phyloP scores from a whole-genome alignment of 2,329 filamentous ascomycete species.

The Xylaria sp. region DNA sequence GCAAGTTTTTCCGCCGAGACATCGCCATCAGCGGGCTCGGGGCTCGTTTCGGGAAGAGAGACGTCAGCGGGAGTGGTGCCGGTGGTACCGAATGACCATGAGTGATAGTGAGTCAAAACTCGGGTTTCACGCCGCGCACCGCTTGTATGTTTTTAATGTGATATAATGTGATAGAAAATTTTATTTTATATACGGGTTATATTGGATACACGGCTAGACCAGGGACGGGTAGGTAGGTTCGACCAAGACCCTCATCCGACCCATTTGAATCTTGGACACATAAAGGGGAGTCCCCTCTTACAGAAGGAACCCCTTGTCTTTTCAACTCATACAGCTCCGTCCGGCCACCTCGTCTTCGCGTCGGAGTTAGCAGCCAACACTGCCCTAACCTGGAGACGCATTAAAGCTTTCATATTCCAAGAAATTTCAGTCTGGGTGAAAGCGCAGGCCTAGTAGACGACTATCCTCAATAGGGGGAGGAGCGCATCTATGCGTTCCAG shows the following conservation, averaged over 20 bases:
- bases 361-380: background rate
- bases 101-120: background rate
- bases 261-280: slow-evolving; percentile 18
- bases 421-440: background rate
- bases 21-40: slow-evolving; percentile 74
- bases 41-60: slow-evolving; percentile 74
- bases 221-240: background rate
- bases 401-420: background rate
- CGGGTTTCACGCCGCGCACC: background rate
- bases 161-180: slow-evolving; percentile 11
- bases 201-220: slow-evolving; percentile 40
- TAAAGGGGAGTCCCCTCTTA: slow-evolving; percentile 21
- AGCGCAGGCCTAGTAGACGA: background rate
- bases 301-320: slow-evolving; percentile 22
- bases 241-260: slow-evolving; percentile 13
- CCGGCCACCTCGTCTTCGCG: slow-evolving; percentile 11
- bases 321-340: background rate
- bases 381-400: background rate
- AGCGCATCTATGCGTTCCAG: slow-evolving; percentile 73
- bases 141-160: slow-evolving; percentile 17
- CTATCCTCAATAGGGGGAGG: background rate
- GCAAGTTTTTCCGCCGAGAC: slow-evolving; percentile 94
- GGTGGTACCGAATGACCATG: slow-evolving; percentile 13
- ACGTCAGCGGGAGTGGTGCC: slow-evolving; percentile 51
- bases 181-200: slow-evolving; percentile 40